Evolutionary conservation across 129 eudicot genomes (phyloP).

Genomic region (Lactuca sativa): DNA sequence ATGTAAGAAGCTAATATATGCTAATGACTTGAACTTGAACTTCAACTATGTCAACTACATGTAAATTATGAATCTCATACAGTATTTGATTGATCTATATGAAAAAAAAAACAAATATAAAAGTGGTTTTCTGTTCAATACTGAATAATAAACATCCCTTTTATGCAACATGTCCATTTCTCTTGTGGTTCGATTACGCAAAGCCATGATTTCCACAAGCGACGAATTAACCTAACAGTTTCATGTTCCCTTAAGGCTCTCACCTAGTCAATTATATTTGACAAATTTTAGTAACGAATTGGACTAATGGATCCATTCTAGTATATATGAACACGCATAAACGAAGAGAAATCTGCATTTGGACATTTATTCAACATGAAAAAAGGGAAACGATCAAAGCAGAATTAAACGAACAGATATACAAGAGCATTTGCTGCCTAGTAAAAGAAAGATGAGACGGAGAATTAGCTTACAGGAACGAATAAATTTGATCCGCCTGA

Average conservation of each 20-base stretch:
- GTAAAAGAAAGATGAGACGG: background rate
- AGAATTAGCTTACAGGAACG: constrained; percentile 26
- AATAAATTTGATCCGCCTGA: constrained; percentile 15
- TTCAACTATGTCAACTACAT: too few species aligned
- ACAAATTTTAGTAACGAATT: background rate
- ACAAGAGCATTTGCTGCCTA: background rate
- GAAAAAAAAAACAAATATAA: too few species aligned
- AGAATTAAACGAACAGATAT: background rate
- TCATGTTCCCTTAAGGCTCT: too few species aligned
- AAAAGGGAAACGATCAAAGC: background rate
- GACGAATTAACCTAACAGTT: too few species aligned
- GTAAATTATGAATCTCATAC: too few species aligned
- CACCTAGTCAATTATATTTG: background rate
- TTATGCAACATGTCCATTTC: too few species aligned
- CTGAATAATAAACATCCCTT: too few species aligned
- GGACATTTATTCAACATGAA: background rate
- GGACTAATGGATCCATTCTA: background rate
- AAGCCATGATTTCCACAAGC: too few species aligned
- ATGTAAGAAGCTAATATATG: background rate
- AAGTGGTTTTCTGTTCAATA: too few species aligned
- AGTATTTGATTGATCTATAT: too few species aligned
- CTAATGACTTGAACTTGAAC: too few species aligned
- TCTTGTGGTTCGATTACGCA: too few species aligned
- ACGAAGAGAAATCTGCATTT: background rate
- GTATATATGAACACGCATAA: background rate